Percentiles rank a stretch among this genome's conserved stretches.
These are phyloP conservation scores for Phytophthora meadii DNA, from an alignment of 352 stramenopile species.

Conservation along the genomic window DNA sequence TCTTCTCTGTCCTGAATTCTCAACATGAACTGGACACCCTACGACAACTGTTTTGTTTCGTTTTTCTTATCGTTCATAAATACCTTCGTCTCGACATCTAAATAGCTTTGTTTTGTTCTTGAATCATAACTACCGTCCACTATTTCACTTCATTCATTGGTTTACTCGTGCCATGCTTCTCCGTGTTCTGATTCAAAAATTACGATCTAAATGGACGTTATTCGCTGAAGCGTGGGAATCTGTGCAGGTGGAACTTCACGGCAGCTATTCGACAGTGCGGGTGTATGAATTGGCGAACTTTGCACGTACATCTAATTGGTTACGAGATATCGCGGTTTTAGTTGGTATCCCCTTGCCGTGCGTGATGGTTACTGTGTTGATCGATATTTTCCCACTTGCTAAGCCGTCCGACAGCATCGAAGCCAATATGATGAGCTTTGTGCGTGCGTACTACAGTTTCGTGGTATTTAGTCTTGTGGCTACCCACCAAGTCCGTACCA, in stretches of 20 bases:
- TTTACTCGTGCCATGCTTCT: neutral
- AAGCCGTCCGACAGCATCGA: slow-evolving; percentile 1
- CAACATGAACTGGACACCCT: too few species aligned
- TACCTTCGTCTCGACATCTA: too few species aligned
- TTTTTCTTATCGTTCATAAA: too few species aligned
- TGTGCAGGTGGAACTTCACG: slow-evolving; percentile 9
- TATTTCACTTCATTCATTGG: neutral
- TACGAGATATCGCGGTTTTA: slow-evolving; percentile 9
- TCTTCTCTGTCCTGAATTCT: too few species aligned
- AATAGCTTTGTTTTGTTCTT: too few species aligned
- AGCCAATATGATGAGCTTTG: slow-evolving; percentile 10
- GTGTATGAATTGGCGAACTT: slow-evolving; percentile 3
- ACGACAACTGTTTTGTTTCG: too few species aligned
- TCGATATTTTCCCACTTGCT: slow-evolving; percentile 15
- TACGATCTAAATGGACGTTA: neutral
- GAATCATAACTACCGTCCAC: too few species aligned
- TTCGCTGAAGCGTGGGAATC: neutral
- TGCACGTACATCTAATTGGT: slow-evolving; percentile 3
- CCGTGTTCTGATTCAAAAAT: neutral
- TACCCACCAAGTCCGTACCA: slow-evolving; percentile 19
- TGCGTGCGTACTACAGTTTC: slow-evolving; percentile 18
- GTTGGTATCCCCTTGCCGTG: slow-evolving; percentile 14
- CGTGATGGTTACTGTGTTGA: slow-evolving; percentile 6
- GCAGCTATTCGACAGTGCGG: slow-evolving; percentile 6
- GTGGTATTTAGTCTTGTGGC: slow-evolving; percentile 21